Percentiles rank a stretch among this genome's conserved stretches.
phyloP scores from a whole-genome alignment of 106 monocot genomes.

The Platanthera guangdongensis region DNA sequence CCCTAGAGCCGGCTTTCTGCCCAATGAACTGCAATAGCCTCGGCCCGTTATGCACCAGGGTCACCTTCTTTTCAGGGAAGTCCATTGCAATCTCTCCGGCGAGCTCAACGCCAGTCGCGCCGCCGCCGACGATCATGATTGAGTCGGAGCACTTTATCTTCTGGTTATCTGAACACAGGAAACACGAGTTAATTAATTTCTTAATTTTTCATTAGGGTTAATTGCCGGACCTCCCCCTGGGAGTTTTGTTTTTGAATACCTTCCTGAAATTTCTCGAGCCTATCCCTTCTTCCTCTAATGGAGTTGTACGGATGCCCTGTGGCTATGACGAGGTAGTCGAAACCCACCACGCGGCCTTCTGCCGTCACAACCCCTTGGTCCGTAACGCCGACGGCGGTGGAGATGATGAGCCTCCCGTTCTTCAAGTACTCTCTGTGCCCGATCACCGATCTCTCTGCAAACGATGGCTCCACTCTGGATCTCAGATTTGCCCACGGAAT shows the following conservation, averaged over 20 bases:
- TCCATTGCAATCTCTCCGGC: constrained; percentile 30
- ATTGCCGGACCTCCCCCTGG: too few species aligned
- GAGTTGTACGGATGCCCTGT: constrained; percentile 21
- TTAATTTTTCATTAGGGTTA: neutral
- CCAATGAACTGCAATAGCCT: constrained; percentile 26
- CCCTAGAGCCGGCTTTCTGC: constrained; percentile 22
- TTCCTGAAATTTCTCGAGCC: constrained; percentile 24
- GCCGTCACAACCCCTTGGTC: constrained; percentile 22
- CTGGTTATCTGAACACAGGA: constrained; percentile 14
- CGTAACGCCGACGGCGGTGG: constrained; percentile 18
- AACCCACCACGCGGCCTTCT: constrained; percentile 15
- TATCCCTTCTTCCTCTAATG: constrained; percentile 16
- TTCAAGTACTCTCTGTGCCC: constrained; percentile 25
- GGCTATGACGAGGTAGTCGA: constrained; percentile 34
- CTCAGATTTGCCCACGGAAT: constrained; percentile 53
- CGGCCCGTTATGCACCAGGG: constrained; percentile 20
- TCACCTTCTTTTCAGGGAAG: constrained; percentile 29
- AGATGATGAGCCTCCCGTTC: constrained; percentile 20
- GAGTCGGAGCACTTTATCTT: constrained; percentile 22
- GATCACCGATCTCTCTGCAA: constrained; percentile 28
- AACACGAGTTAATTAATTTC: neutral
- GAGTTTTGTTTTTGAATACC: constrained; percentile 1
- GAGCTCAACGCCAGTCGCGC: constrained; percentile 30
- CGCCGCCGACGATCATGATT: constrained; percentile 30
- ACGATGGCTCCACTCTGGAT: constrained; percentile 26